Conservation (phyloP, 108 stramenopile genomes). For the Skeletonema marinoi region DNA sequence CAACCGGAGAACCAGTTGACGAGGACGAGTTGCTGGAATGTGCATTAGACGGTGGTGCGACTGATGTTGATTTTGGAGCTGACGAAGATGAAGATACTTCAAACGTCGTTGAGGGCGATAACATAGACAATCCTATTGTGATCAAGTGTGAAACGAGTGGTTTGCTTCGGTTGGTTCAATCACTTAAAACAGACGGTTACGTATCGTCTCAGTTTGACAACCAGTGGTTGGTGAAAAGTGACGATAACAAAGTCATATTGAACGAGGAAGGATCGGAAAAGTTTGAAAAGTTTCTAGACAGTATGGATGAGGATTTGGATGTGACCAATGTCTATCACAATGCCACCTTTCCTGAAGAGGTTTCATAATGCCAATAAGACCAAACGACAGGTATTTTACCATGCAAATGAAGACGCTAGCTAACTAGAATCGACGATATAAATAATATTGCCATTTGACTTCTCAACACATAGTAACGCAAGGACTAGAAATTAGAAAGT, state of each 20-base stretch:
- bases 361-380: too few relatives aligned
- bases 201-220: constrained; percentile 59
- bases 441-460: too few relatives aligned
- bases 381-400: too few relatives aligned
- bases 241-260: constrained; percentile 43
- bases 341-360: constrained; percentile 27
- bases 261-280: constrained; percentile 43
- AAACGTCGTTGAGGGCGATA: constrained; percentile 19
- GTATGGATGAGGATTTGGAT: constrained; percentile 70
- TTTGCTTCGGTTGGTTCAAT: constrained; percentile 50
- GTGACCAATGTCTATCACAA: constrained; percentile 73
- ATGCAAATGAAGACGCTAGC: too few relatives aligned
- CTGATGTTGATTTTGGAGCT: constrained; percentile 53
- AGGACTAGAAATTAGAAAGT: too few relatives aligned
- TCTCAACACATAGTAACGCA: too few relatives aligned
- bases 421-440: too few relatives aligned
- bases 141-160: constrained; percentile 65
- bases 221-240: constrained; percentile 58
- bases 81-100: constrained; percentile 12
- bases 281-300: constrained; percentile 62
- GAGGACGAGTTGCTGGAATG: constrained; percentile 64
- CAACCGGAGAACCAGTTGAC: constrained; percentile 48
- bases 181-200: constrained; percentile 41
- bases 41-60: constrained; percentile 74
- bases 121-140: constrained; percentile 25